A percentile compares a stretch with the other conserved stretches of the same genome.
Conservation (phyloP, 257 asterid species). For the Echites panduratus region DNA sequence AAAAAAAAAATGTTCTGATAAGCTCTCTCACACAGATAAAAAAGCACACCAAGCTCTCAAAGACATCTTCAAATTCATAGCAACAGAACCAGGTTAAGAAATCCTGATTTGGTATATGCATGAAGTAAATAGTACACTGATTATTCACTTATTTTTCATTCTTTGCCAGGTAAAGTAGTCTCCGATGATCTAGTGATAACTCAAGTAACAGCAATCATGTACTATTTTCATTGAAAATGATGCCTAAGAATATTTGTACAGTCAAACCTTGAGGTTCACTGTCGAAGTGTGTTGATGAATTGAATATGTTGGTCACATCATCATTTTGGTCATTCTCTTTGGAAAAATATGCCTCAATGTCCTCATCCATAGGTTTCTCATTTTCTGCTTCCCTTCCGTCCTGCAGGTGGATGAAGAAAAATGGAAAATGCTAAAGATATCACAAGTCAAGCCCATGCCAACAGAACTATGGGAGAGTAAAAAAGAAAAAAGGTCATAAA, state of each 20-base stretch:
- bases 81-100: neutral
- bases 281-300: slow-evolving; percentile 8
- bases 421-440: neutral
- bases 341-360: slow-evolving; percentile 22
- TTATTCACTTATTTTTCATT: neutral
- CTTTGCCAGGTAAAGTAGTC: neutral
- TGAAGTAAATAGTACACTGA: neutral
- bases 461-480: neutral
- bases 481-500: neutral
- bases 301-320: neutral
- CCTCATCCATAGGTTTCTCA: slow-evolving; percentile 20
- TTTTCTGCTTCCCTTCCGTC: slow-evolving; percentile 10
- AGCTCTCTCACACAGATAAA: neutral
- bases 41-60: neutral
- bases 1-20: neutral
- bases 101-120: neutral
- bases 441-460: too few relatives aligned
- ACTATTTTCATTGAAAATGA: neutral
- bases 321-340: slow-evolving; percentile 17
- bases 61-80: neutral
- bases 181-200: neutral
- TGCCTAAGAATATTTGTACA: neutral
- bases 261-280: neutral
- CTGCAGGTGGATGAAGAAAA: slow-evolving; percentile 23
- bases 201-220: neutral